Percentiles rank a stretch among this genome's conserved stretches.
Conservation (phyloP, 148 eudicot genomes). For the Oxyria digyna region DNA sequence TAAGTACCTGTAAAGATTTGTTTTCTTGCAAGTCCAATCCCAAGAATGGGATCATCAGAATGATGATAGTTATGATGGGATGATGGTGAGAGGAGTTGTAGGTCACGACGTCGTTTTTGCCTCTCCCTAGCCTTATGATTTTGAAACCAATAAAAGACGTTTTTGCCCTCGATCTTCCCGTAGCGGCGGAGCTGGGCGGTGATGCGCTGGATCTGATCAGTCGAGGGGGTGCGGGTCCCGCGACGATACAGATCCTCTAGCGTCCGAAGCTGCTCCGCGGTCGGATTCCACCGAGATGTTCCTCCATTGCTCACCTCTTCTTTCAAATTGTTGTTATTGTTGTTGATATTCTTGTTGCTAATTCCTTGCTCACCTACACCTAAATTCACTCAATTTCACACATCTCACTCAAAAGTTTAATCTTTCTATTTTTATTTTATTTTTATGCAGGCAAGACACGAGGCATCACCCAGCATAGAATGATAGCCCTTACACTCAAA, state of each 20-base stretch:
- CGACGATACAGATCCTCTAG: conserved; percentile 41
- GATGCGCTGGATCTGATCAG: conserved; percentile 56
- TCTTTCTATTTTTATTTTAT: no score
- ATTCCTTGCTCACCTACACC: neutral
- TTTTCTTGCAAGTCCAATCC: no score
- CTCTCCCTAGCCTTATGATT: conserved; percentile 85
- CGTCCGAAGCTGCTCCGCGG: conserved; percentile 59
- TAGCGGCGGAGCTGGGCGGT: conserved; percentile 43
- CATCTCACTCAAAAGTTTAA: no score
- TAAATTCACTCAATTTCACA: no score
- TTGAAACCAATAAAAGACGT: conserved; percentile 89
- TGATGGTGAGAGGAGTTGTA: conserved; percentile 10
- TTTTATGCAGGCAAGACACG: no score
- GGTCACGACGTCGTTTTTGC: conserved; percentile 74
- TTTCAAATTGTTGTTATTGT: neutral
- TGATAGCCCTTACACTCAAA: no score
- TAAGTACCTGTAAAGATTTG: no score
- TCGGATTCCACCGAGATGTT: conserved; percentile 58
- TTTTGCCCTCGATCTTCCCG: conserved; percentile 79
- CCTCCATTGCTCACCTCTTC: conserved; percentile 22
- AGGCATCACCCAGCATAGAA: no score
- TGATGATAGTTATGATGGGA: neutral
- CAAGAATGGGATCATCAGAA: neutral
- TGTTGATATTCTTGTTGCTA: neutral
- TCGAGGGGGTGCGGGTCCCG: conserved; percentile 52